Evolutionary conservation across 441 rosid species (phyloP), one percentile per base, ranked within the genome.

Genomic region (Populus hybrid): DNA sequence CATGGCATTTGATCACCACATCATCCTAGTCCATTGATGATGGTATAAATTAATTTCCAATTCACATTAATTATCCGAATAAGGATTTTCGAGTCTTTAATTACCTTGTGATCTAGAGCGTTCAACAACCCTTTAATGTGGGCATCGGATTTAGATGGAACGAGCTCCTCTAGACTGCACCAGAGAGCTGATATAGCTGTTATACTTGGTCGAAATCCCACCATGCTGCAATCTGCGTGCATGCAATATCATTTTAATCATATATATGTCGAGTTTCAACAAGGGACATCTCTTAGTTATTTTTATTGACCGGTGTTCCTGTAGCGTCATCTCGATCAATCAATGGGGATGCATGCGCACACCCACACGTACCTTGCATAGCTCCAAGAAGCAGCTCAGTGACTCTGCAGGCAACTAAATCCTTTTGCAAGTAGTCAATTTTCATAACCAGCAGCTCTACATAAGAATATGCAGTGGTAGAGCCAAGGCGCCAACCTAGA

Each of bases 401-500:
- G 80, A 88, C 77, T 75, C 50, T 40, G 50, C 72, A 84, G 38
- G 76, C 78, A 30, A 73, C 67, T 34, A 87, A 50, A 7, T 81
- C 69, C 30, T 78, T 79, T 9, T 65, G 84, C 4, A 70, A 63
- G 64, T 70, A 70, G 36, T 81, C 75, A 2, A 75, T 69, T 20
- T 73, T 83, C 0, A 83, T 71, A 12, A 72, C 32, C 32, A 94
- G 77, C 35, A 82, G 69, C 80, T 91, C 89, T 11, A 79, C 77
- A n/a, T 84, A 90, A 54, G 99, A 88, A 75, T 86, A 85, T 18
- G 85, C 70, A 1, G 97, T 91, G 10, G 83, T 79, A 2, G 88
- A 83, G 70, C 80, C 75, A 0, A 95, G 86, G 2, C 88, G 89
- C 97, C 99, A 95, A 8, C 82, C 91, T 21, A 95, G 67, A 36